Evolutionary conservation across 768 basidiomycete species (phyloP).

Genomic region (Rhizopogon vesiculosus): DNA sequence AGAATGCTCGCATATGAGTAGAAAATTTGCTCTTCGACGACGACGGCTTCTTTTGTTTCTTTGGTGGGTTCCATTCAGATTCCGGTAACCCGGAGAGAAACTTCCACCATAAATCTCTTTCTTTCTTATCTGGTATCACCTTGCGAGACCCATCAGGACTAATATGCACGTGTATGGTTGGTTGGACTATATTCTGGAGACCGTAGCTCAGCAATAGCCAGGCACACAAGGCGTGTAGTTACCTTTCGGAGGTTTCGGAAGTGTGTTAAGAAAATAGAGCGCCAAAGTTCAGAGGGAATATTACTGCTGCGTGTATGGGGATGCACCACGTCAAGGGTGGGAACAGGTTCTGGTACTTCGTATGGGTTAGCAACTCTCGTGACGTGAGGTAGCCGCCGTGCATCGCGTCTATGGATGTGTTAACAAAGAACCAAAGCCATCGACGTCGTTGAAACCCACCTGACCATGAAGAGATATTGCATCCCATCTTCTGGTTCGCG

Average conservation of each 20-base stretch:
- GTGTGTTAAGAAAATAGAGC: conserved; percentile 45
- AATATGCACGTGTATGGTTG: conserved; percentile 36
- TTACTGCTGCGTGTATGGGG: conserved; percentile 12
- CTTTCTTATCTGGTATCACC: conserved; percentile 63
- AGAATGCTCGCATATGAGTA: conserved; percentile 32
- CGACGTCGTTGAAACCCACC: conserved; percentile 37
- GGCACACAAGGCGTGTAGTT: neutral
- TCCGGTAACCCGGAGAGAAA: conserved; percentile 68
- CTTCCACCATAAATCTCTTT: conserved; percentile 78
- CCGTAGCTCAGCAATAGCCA: conserved; percentile 5
- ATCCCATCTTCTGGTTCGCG: conserved; percentile 65
- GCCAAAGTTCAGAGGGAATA: conserved; percentile 70
- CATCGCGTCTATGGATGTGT: conserved; percentile 54
- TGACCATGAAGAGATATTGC: conserved; percentile 79
- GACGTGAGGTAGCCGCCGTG: conserved; percentile 56
- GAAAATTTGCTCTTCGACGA: conserved; percentile 8
- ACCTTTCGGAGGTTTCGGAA: conserved; percentile 66
- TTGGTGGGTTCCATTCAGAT: conserved; percentile 59
- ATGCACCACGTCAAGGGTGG: conserved; percentile 9
- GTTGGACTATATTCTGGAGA: conserved; percentile 60
- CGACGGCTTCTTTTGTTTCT: conserved; percentile 21
- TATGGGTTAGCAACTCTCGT: conserved; percentile 71
- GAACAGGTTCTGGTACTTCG: conserved; percentile 29
- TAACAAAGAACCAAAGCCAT: conserved; percentile 6
- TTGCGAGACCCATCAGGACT: conserved; percentile 18